Evolutionary conservation across 352 stramenopile species (phyloP).

Genomic region (Phytopythium litorale): DNA sequence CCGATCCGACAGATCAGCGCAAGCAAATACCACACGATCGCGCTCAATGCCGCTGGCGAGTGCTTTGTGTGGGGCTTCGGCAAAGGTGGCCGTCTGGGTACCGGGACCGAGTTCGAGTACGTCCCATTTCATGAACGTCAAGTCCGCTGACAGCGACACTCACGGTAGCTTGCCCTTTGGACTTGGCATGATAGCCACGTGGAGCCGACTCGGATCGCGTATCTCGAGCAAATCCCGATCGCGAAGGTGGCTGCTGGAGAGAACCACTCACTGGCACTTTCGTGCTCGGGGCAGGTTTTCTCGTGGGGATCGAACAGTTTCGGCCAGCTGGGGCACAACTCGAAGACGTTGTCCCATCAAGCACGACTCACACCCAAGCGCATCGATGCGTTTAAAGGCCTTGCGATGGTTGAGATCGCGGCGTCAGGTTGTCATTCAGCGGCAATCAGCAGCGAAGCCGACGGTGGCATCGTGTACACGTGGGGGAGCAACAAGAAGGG

Average conservation of each 20-base stretch:
- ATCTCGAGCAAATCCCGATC: slow-evolving; percentile 52
- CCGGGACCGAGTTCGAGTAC: slow-evolving; percentile 76
- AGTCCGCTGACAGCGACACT: neutral
- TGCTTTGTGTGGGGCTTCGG: slow-evolving; percentile 84
- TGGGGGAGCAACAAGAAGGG: slow-evolving; percentile 82
- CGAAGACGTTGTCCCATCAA: slow-evolving; percentile 51
- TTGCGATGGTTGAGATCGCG: slow-evolving; percentile 55
- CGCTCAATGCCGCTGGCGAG: slow-evolving; percentile 50
- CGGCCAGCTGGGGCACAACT: slow-evolving; percentile 61
- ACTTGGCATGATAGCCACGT: slow-evolving; percentile 31
- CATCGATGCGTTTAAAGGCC: slow-evolving; percentile 60
- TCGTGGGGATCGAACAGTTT: slow-evolving; percentile 86
- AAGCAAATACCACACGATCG: slow-evolving; percentile 80
- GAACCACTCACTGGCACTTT: slow-evolving; percentile 78
- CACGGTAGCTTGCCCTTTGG: neutral
- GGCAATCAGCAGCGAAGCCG: slow-evolving; percentile 37
- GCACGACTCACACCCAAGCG: slow-evolving; percentile 67
- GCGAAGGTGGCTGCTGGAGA: slow-evolving; percentile 67
- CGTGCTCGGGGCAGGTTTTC: slow-evolving; percentile 59
- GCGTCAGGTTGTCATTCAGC: slow-evolving; percentile 71
- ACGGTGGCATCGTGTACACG: slow-evolving; percentile 52
- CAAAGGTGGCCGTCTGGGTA: slow-evolving; percentile 72
- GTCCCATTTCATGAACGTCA: neutral
- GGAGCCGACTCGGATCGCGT: slow-evolving; percentile 47
- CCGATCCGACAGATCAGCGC: slow-evolving; percentile 67